phyloP scores from a whole-genome alignment of 2,329 filamentous ascomycete genomes.

The Ophiostoma tasmaniense region DNA sequence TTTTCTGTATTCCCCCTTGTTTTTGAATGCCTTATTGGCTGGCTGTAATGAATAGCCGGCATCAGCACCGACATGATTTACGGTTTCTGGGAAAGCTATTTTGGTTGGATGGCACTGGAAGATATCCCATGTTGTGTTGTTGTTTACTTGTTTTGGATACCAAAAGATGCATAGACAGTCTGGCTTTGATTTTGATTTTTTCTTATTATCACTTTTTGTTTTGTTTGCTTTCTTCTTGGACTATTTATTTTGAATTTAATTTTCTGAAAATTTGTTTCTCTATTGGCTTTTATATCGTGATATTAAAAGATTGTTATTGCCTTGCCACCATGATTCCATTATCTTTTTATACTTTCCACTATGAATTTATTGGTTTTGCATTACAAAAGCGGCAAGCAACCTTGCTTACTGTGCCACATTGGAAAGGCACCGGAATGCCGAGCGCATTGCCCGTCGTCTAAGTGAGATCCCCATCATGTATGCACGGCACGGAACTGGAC shows the following conservation, averaged over 20 bases:
- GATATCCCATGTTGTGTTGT: slow-evolving; percentile 10
- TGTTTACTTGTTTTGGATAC: slow-evolving; percentile 14
- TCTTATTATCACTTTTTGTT: not conserved
- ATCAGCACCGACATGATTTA: not conserved
- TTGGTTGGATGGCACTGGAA: slow-evolving; percentile 9
- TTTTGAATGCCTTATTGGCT: not conserved
- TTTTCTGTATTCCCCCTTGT: not conserved
- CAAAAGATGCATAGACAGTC: slow-evolving; percentile 15
- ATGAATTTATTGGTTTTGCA: not conserved
- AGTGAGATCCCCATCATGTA: not conserved
- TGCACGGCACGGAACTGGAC: not conserved
- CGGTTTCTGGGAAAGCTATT: not conserved
- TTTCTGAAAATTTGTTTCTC: not conserved
- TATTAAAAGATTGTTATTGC: not conserved
- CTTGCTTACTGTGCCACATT: not conserved
- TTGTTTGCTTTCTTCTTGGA: not conserved
- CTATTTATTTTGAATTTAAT: not conserved
- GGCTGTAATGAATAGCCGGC: not conserved
- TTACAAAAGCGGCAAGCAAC: not conserved
- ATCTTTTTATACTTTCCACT: not conserved
- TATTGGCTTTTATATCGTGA: not conserved
- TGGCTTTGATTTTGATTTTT: slow-evolving; percentile 1
- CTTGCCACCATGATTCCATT: not conserved
- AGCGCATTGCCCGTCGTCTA: not conserved
- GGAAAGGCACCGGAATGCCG: not conserved